These are phyloP conservation scores for Talinum fruticosum DNA, from an alignment of 148 eudicot species.

Conservation along the genomic window DNA sequence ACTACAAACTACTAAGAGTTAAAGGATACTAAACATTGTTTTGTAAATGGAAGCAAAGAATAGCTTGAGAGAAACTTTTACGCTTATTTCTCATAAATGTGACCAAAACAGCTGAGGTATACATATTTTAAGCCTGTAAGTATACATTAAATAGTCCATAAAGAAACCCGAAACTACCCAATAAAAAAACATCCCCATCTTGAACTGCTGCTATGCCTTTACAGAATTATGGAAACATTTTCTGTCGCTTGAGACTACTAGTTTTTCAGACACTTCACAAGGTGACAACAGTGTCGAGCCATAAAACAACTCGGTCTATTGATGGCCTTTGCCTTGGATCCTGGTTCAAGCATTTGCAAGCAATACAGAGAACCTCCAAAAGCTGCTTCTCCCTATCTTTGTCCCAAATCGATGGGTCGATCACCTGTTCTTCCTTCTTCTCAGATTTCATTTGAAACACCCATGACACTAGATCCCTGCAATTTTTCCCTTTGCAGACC, in stretches of 20 bases:
- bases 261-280: conserved; percentile 13
- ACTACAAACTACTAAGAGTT: background rate
- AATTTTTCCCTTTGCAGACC: conserved; percentile 80
- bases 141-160: conserved; percentile 20
- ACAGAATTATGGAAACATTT: conserved; percentile 27
- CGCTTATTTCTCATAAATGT: conserved; percentile 19
- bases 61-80: background rate
- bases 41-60: background rate
- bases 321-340: conserved; percentile 82
- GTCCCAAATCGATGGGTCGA: conserved; percentile 59
- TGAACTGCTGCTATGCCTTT: conserved; percentile 27
- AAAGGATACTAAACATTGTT: background rate
- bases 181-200: conserved; percentile 9
- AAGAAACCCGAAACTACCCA: conserved; percentile 24
- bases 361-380: conserved; percentile 60
- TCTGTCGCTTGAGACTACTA: conserved; percentile 23
- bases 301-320: conserved; percentile 78
- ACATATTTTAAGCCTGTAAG: conserved; percentile 20
- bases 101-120: conserved; percentile 26
- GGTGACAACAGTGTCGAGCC: conserved; percentile 55
- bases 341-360: conserved; percentile 70
- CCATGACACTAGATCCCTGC: conserved; percentile 86
- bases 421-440: conserved; percentile 63
- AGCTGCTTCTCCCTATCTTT: conserved; percentile 62
- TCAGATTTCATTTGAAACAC: conserved; percentile 79